Base-by-base conservation (phyloP, 257 asterid species). In the Gentiana dahurica region DNA sequence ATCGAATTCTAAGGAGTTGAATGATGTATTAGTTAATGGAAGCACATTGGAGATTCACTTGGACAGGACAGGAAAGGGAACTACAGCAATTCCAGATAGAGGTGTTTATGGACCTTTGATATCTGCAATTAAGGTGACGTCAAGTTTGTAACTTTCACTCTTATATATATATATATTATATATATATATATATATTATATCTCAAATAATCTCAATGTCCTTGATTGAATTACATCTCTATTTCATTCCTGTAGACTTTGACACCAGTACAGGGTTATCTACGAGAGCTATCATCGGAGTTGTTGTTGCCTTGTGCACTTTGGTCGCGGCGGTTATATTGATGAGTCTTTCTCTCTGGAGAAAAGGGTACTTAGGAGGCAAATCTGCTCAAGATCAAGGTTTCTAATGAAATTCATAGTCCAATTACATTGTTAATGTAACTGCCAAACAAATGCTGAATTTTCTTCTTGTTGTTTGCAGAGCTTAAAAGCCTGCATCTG, bases 21-120 rank as follows among this genome's bases (percentile, higher is more conserved):
- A 68, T 3, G 44, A 69, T 24, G 74, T 68, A 48, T 1, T 6
- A 11, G 94, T 90, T 54, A 82, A 68, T 46, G 81, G 86, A 49
- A 79, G 84, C 68, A 87, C 94, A 49, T 69, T 90, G 55, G 96
- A 82, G 64, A 84, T 90, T 61, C 98, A 90, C 77, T 81, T 90
- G 74, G 87, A 79, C 77, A 84, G 98, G 98, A 73, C 75, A 1
- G 98, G 98, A 15, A 84, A 84, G 78, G 98, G 98, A 41, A 90
- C 98, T 12, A 82, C 80, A 0, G 84, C 94, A 13, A 77, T 90
- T 70, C 98, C 98, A 32, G 64, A 64, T 24, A 78, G 91, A 74
- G 94, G 95, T 60, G 86, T 76, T 59, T 87, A 90, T 53, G 98
- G 98, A 67, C 96, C 98, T 9, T 72, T 90, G 68, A 76, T 90